Evolutionary conservation across 129 eudicot species (phyloP), one percentile per base, ranked within the genome.

Genomic region (Flaveria trinervia): DNA sequence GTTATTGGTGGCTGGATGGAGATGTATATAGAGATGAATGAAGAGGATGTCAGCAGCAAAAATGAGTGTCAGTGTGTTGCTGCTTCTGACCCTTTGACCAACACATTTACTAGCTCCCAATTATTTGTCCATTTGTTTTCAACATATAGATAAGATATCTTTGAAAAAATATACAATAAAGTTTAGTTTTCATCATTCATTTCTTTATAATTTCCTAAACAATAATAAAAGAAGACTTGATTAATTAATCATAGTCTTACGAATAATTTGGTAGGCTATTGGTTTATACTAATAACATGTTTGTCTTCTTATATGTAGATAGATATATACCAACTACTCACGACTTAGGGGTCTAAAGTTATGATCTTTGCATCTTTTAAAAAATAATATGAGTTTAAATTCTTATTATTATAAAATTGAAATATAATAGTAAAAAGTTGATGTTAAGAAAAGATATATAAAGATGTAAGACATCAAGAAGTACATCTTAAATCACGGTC

Each of bases 21-120:
- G 52, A 79, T 64, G 67, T 71, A 71, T 71, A 79, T 25, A 65
- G 33, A 59, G 36, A 59, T 59, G 16, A 22, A 12, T 57, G 14
- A 22, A 59, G 30, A 55, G 25, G 62, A 55, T 56, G 30, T 36
- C 41, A 36, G 41, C 41, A 36, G 41, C 41, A 36, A n/a, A n/a
- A n/a, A 36, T 36, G 41, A 36, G 41, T 30, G 28, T 22, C 65
- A 59, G 14, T 1, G 55, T 50, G 55, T 50, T 50, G 15, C 55
- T 52, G 60, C 60, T n/a, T 49, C 54, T 49, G 54, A 57, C 22
- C 65, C 23, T 22, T 36, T 36, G 41, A 36, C 41, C 41, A 36
- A 36, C 41, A 36, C 41, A 36, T 36, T 33, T 36, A 36, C 41
- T 36, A 4, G 41, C 41, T 36, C 41, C 41, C 7, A 36, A 36